phyloP scores from a whole-genome alignment of 1,139 yeast genomes.

The Nakaseomyces sp. region DNA sequence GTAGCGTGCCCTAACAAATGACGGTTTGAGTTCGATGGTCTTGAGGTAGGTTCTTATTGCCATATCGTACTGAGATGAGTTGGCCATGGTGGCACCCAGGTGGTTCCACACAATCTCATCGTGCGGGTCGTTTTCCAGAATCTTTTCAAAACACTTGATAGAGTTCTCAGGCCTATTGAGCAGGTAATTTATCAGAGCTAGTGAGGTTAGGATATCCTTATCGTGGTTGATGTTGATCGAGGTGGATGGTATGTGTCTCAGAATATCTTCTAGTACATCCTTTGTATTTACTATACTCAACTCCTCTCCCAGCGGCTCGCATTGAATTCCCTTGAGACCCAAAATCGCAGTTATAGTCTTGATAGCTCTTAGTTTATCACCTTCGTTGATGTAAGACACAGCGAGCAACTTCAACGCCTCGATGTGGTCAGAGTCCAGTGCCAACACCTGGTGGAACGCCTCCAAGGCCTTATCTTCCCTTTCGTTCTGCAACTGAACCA shows the following conservation, averaged over 20 bases:
- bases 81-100: conserved; percentile 7
- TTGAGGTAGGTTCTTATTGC: conserved; percentile 2
- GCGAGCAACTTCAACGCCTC: conserved; percentile 5
- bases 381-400: conserved; percentile 3
- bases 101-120: conserved; percentile 5
- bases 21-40: conserved; percentile 4
- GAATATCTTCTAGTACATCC: not conserved
- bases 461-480: conserved; percentile 1
- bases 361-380: not conserved
- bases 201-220: conserved; percentile 3
- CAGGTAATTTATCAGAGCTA: conserved; percentile 4
- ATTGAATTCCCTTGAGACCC: not conserved
- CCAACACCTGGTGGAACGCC: conserved; percentile 5
- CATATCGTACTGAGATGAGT: conserved; percentile 1
- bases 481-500: conserved; percentile 6
- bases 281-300: not conserved
- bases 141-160: conserved; percentile 1
- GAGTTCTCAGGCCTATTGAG: conserved; percentile 1
- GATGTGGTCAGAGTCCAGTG: conserved; percentile 1
- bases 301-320: not conserved
- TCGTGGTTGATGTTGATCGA: not conserved
- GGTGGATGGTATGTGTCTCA: not conserved
- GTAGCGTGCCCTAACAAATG: conserved; percentile 5
- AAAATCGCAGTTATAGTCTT: not conserved
- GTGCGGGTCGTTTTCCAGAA: not conserved